phyloP scores from a whole-genome alignment of 2,329 filamentous ascomycete species.

The Pseudocercospora crystallina region DNA sequence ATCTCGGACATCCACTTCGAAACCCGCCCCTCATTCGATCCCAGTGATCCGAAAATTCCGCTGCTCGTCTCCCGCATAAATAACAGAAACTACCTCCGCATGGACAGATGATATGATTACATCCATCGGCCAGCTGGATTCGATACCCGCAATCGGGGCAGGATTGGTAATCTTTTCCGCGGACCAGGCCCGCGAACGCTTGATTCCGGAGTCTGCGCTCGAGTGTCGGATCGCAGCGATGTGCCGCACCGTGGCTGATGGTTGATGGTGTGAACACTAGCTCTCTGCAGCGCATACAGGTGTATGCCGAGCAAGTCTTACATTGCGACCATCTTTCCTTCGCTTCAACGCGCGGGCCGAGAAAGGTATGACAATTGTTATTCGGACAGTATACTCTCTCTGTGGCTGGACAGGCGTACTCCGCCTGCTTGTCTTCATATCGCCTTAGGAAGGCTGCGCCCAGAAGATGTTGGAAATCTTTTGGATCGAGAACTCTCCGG shows the following conservation, averaged over 20 bases:
- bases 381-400: conserved; percentile 23
- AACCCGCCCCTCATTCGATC: conserved; percentile 10
- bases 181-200: conserved; percentile 16
- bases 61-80: conserved; percentile 12
- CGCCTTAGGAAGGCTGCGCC: conserved; percentile 6
- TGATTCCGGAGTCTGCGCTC: conserved; percentile 4
- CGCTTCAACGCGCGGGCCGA: background rate
- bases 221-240: conserved; percentile 12
- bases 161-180: conserved; percentile 21
- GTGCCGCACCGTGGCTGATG: background rate
- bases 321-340: background rate
- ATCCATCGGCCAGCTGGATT: conserved; percentile 17
- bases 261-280: too few relatives aligned
- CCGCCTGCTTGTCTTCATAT: conserved; percentile 10
- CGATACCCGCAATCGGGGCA: conserved; percentile 17
- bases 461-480: conserved; percentile 17
- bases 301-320: conserved; percentile 2
- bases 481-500: conserved; percentile 10
- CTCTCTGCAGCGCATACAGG: conserved; percentile 6
- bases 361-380: conserved; percentile 5
- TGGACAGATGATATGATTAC: conserved; percentile 22
- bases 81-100: conserved; percentile 20
- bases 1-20: conserved; percentile 14
- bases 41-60: conserved; percentile 9
- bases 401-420: conserved; percentile 10